Evolutionary conservation across 106 monocot species (phyloP).

Genomic region (Dioscorea alata): DNA sequence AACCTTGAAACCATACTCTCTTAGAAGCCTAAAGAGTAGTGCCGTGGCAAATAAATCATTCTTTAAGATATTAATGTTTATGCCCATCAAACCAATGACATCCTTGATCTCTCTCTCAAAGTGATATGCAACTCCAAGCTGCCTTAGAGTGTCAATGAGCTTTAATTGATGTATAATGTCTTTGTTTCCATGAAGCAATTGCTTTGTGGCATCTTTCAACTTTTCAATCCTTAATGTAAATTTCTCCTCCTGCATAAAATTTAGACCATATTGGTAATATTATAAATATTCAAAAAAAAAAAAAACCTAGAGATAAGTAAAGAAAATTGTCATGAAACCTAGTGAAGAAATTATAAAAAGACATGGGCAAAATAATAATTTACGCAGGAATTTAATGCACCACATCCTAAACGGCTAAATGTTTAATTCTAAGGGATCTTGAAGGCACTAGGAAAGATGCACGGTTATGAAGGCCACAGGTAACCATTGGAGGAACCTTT

Average conservation of each 20-base stretch:
- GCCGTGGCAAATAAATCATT: slow-evolving; percentile 6
- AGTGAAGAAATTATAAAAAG: no score
- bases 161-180: background rate
- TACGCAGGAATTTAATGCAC: no score
- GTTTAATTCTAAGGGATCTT: no score
- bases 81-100: background rate
- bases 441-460: no score
- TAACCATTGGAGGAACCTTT: no score
- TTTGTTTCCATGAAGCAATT: background rate
- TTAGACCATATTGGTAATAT: no score
- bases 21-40: slow-evolving; percentile 17
- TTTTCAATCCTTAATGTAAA: background rate
- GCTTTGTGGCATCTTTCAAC: slow-evolving; percentile 14
- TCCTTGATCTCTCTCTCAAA: slow-evolving; percentile 20
- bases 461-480: no score
- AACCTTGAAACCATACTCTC: slow-evolving; percentile 7
- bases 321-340: no score
- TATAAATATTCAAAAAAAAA: no score
- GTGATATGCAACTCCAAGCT: slow-evolving; percentile 31
- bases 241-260: background rate
- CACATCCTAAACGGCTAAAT: no score
- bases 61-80: background rate
- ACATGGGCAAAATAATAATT: no score
- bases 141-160: slow-evolving; percentile 11
- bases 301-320: no score